These are phyloP conservation scores for Candida yuanshanica DNA, from an alignment of 805 yeast genomes.

Conservation along the genomic window DNA sequence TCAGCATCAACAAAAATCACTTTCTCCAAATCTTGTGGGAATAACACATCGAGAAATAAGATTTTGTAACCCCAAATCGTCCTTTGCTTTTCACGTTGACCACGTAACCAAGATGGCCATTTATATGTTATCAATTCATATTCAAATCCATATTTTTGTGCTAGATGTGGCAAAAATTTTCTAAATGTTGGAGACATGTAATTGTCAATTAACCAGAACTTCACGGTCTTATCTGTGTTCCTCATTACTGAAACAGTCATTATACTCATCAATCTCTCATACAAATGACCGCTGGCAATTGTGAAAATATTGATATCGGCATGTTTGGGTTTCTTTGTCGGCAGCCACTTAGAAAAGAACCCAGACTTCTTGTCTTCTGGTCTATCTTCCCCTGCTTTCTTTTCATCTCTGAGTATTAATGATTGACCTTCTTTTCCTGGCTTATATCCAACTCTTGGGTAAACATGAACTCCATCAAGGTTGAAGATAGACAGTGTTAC, in stretches of 20 bases:
- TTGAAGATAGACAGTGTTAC: slow-evolving; percentile 32
- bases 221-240: slow-evolving; percentile 58
- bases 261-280: slow-evolving; percentile 68
- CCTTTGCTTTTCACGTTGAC: slow-evolving; percentile 72
- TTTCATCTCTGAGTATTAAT: slow-evolving; percentile 11
- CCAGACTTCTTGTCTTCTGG: slow-evolving; percentile 10
- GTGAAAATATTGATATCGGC: slow-evolving; percentile 77
- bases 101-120: slow-evolving; percentile 90
- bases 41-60: slow-evolving; percentile 77
- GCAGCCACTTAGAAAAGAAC: slow-evolving; percentile 12
- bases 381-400: slow-evolving; percentile 3
- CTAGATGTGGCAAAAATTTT: slow-evolving; percentile 50
- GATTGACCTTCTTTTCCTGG: slow-evolving; percentile 31
- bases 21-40: slow-evolving; percentile 70
- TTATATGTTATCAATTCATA: slow-evolving; percentile 77
- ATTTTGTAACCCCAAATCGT: slow-evolving; percentile 87
- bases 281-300: slow-evolving; percentile 75
- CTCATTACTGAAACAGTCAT: slow-evolving; percentile 75
- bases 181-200: slow-evolving; percentile 70
- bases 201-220: slow-evolving; percentile 84
- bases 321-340: slow-evolving; percentile 19
- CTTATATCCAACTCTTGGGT: slow-evolving; percentile 40
- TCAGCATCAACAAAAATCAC: slow-evolving; percentile 86
- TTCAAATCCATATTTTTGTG: slow-evolving; percentile 54
- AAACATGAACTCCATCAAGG: slow-evolving; percentile 40